Evolutionary conservation across 179 eudicot genomes (phyloP).

Genomic region (Beta macrorhiza): DNA sequence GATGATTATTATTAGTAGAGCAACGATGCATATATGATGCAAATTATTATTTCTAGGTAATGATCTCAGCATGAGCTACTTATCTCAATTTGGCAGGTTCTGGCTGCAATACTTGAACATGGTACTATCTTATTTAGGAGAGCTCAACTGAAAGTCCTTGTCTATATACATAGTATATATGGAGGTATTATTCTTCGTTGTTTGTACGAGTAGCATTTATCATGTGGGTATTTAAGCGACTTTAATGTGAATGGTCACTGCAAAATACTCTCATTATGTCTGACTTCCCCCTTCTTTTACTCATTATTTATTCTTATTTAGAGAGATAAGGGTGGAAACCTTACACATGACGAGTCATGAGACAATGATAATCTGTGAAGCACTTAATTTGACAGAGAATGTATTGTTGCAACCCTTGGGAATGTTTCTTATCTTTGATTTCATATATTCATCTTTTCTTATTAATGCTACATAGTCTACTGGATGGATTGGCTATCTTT

Average conservation of each 20-base stretch:
- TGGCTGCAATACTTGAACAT: conserved; percentile 77
- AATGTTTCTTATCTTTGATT: background rate
- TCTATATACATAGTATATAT: conserved; percentile 63
- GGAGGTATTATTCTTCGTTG: conserved; percentile 55
- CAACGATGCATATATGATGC: no score
- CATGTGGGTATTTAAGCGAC: background rate
- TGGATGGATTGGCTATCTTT: conserved; percentile 8
- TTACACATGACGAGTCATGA: conserved; percentile 54
- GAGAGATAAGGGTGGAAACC: conserved; percentile 90
- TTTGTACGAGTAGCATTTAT: background rate
- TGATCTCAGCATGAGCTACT: conserved; percentile 1
- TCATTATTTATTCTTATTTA: conserved; percentile 22
- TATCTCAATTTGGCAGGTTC: conserved; percentile 45
- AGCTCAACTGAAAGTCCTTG: conserved; percentile 90
- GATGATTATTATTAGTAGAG: no score
- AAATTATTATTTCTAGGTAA: background rate
- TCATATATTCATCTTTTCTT: background rate
- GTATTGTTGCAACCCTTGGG: conserved; percentile 29
- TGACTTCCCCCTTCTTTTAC: background rate
- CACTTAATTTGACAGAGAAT: conserved; percentile 75
- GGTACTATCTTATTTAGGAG: conserved; percentile 77
- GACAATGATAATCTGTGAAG: conserved; percentile 79
- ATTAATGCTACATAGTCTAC: background rate
- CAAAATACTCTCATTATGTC: background rate
- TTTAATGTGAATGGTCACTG: background rate